Evolutionary conservation across 805 yeast species (phyloP).

Genomic region (Sugiyamaella lignohabitans): DNA sequence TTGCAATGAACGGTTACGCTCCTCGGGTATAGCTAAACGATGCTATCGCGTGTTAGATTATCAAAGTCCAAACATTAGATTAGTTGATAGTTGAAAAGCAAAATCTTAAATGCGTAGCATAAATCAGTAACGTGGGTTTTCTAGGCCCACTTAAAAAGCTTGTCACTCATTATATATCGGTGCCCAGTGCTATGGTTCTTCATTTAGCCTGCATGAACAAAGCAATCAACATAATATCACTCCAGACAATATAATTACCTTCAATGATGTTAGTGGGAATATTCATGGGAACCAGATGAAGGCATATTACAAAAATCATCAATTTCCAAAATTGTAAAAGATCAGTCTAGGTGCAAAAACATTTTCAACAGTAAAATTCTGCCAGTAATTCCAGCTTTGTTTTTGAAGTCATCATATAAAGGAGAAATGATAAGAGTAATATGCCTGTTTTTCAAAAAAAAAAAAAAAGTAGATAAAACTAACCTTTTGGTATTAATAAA

Average conservation of each 20-base stretch:
- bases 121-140: conserved; percentile 89
- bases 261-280: neutral
- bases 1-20: too few relatives aligned
- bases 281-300: too few relatives aligned
- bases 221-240: conserved; percentile 4
- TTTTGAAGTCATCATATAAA: conserved; percentile 46
- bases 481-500: conserved; percentile 1
- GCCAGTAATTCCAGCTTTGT: conserved; percentile 99
- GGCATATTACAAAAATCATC: too few relatives aligned
- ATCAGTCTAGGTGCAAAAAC: conserved; percentile 44
- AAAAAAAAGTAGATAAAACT: conserved; percentile 1
- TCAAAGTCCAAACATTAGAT: too few relatives aligned
- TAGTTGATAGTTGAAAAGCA: too few relatives aligned
- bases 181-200: conserved; percentile 99
- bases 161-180: conserved; percentile 91
- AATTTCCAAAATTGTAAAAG: conserved; percentile 7
- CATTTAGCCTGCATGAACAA: conserved; percentile 45
- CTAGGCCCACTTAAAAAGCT: conserved; percentile 89
- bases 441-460: conserved; percentile 7
- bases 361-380: conserved; percentile 78
- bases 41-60: too few relatives aligned
- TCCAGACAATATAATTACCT: neutral
- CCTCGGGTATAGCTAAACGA: too few relatives aligned
- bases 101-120: too few relatives aligned
- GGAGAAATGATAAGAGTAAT: neutral